phyloP scores from a whole-genome alignment of 2,329 filamentous ascomycete species.

The Cadophora malorum region DNA sequence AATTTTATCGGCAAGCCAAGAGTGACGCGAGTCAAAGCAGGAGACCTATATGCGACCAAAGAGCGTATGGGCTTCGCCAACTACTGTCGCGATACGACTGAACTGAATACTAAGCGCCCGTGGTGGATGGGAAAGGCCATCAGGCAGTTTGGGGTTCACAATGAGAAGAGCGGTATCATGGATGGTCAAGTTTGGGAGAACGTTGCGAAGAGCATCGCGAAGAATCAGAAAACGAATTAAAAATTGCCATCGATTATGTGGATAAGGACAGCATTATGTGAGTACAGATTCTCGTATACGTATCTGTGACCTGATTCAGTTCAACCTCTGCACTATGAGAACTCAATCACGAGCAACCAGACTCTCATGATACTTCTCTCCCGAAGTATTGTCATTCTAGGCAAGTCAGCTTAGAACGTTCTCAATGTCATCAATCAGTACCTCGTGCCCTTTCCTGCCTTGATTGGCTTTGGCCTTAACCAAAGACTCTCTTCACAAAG shows the following conservation, averaged over 20 bases:
- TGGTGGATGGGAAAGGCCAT: conserved; percentile 43
- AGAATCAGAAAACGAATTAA: conserved; percentile 22
- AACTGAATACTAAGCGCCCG: conserved; percentile 33
- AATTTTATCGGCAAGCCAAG: conserved; percentile 49
- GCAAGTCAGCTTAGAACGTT: neutral
- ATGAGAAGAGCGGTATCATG: conserved; percentile 33
- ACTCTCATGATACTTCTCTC: neutral
- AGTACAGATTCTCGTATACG: neutral
- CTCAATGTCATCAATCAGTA: neutral
- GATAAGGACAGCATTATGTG: conserved; percentile 7
- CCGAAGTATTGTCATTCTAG: neutral
- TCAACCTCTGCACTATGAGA: neutral
- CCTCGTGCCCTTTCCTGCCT: neutral
- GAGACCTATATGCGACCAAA: conserved; percentile 39
- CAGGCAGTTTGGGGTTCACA: conserved; percentile 42
- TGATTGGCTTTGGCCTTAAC: neutral
- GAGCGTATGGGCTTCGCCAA: conserved; percentile 44
- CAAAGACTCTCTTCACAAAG: conserved; percentile 25
- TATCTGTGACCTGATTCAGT: neutral
- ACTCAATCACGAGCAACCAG: neutral
- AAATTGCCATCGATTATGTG: neutral
- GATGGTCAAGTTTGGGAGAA: conserved; percentile 42
- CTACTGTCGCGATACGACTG: conserved; percentile 39
- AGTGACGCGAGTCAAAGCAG: conserved; percentile 39
- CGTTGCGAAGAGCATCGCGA: conserved; percentile 36